Conservation (phyloP, 192 early-diverging fungal genomes). For the Chytriomyces sp. region DNA sequence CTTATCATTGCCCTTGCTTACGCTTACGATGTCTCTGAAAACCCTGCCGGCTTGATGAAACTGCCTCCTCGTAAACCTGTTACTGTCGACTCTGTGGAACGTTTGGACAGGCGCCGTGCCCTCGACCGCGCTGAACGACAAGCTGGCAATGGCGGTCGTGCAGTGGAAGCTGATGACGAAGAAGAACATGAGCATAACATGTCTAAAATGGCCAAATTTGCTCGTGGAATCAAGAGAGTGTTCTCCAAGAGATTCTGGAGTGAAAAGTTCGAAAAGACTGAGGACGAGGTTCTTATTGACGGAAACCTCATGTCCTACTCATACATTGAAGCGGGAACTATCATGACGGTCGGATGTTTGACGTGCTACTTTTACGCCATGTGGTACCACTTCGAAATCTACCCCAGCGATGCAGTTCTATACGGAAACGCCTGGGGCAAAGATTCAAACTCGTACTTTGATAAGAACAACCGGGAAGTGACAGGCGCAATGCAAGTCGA, state of each 20-base stretch:
- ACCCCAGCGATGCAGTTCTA: constrained; percentile 47
- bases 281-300: constrained; percentile 89
- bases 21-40: constrained; percentile 86
- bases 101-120: constrained; percentile 21
- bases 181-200: constrained; percentile 32
- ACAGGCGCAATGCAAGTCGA: constrained; percentile 64
- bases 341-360: constrained; percentile 72
- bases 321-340: constrained; percentile 84
- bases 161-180: constrained; percentile 27
- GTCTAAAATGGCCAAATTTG: constrained; percentile 33
- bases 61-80: constrained; percentile 88
- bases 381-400: constrained; percentile 67
- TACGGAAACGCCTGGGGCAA: constrained; percentile 50
- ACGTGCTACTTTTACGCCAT: constrained; percentile 82
- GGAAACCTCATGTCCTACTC: constrained; percentile 83
- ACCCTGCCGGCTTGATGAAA: constrained; percentile 74
- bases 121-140: constrained; percentile 10
- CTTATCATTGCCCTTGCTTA: constrained; percentile 82
- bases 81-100: constrained; percentile 52
- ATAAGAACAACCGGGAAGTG: neutral
- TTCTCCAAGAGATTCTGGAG: constrained; percentile 49
- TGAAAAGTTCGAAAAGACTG: constrained; percentile 41
- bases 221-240: constrained; percentile 34
- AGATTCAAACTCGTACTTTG: constrained; percentile 40
- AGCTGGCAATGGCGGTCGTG: neutral